Base-by-base conservation (phyloP, 805 yeast genomes). In the Trichomonascus vanleenenianus region DNA sequence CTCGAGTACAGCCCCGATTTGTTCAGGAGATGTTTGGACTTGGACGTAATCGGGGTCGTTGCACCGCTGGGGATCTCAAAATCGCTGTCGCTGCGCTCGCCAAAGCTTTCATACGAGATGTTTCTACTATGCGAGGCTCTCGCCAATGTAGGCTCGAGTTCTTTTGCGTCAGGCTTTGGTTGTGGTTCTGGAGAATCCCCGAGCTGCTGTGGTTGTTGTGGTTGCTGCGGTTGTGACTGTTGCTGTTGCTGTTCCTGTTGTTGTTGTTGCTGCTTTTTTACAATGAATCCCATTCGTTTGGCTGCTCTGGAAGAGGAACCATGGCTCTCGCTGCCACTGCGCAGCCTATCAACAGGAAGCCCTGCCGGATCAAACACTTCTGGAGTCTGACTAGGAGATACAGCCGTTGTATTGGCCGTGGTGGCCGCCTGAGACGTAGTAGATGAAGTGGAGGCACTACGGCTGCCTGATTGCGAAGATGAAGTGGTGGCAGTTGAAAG, bases 231-330 rank as follows among this genome's bases (percentile, higher is more conserved):
- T 22, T 22, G 27, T 5, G 27, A 4, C 27, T 22, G 27, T 8
- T 16, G 46, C 31, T n/a, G 36, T 14, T 14, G 19, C 27, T n/a
- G 46, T 20, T 11, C 33, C 14, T n/a, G 14, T 8, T 11, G 37
- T 15, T 19, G 38, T 20, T n/a, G 30, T 11, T 15, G 15, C 14
- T 54, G 27, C 37, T 60, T 71, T 45, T 75, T 76, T 43, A 77
- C 74, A 33, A 83, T 78, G 44, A 83, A 74, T 0, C 89, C 91
- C 88, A 81, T 83, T 50, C 91, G 68, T 57, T 83, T 78, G 0
- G 85, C 77, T 3, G 86, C 85, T 45, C 79, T 72, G n/a, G 83
- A 73, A 6, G n/a, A n/a, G n/a, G 80, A 68, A n/a, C 66, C 67
- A 30, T 66, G 60, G 36, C 67, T 65, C 47, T 72, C 74, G 1